Evolutionary conservation across 1,139 yeast genomes (phyloP), one percentile per base, ranked within the genome.

Genomic region (Yueomyces sp.): DNA sequence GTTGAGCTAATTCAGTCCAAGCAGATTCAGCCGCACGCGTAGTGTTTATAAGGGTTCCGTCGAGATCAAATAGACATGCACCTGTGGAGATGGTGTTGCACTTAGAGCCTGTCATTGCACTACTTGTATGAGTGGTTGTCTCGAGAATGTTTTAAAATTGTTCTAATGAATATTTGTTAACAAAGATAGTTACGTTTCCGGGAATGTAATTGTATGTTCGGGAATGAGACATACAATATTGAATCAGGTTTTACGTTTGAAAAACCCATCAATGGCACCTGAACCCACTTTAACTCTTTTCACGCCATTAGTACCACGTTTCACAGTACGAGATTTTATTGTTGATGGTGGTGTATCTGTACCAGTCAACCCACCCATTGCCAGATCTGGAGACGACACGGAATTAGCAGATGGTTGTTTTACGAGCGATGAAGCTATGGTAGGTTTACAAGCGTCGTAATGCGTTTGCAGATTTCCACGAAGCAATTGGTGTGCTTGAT

Each of bases 31-130:
- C 80, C 44, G 87, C 84, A 46, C 74, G 75, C 43, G 86, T 80
- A 41, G 89, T 78, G 56, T 76, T 73, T 53, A 81, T 82, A 50
- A 81, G 66, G 36, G 91, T 81, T 43, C 91, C 91, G 57, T 81
- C 91, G 48, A 85, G 70, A 61, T 81, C 91, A 57, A 81, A 81
- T 47, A 81, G 71, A 49, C 60, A 56, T 7, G 53, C 39, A 39
- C 55, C 58, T 6, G n/a, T 33, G 5, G 35, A 9, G 35, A 33
- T 19, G n/a, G 35, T 33, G 19, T 11, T 33, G 35, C 32, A 19
- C 2, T 19, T 19, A 19, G 19, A 19, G 19, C 19, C 19, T 19
- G 19, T 19, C 19, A 19, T 19, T 19, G 19, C 19, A 19, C 19
- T 19, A 19, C 19, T 19, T 19, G 19, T 19, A 19, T 19, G 19